phyloP scores from a whole-genome alignment of 805 yeast species.

The Jamesozyma rosinii region DNA sequence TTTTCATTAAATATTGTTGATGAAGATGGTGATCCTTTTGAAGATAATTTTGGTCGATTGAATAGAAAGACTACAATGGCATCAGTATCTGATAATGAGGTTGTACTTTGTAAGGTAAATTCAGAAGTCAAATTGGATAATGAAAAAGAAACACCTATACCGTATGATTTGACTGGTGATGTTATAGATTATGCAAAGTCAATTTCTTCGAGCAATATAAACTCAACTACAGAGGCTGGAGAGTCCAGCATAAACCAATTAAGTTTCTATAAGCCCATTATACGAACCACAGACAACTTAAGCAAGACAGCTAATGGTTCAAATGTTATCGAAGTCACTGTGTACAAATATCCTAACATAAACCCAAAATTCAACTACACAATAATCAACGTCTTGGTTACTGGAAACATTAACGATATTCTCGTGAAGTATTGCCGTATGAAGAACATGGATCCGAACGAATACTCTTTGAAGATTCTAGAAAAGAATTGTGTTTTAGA shows the following conservation, averaged over 20 bases:
- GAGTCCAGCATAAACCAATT: slow-evolving; percentile 24
- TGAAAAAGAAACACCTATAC: slow-evolving; percentile 46
- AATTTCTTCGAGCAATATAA: slow-evolving; percentile 1
- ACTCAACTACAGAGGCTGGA: slow-evolving; percentile 4
- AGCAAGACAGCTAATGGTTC: slow-evolving; percentile 19
- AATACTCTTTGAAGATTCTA: slow-evolving; percentile 30
- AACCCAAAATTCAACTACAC: slow-evolving; percentile 25
- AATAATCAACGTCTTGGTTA: slow-evolving; percentile 25
- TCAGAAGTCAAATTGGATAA: slow-evolving; percentile 41
- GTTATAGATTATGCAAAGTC: slow-evolving; percentile 6
- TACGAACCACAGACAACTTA: slow-evolving; percentile 17
- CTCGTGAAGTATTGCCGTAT: slow-evolving; percentile 30
- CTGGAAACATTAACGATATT: slow-evolving; percentile 32
- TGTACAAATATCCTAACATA: slow-evolving; percentile 30
- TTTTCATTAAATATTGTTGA: slow-evolving; percentile 61
- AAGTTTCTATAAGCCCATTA: slow-evolving; percentile 33
- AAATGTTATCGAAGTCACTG: slow-evolving; percentile 23
- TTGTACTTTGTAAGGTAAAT: slow-evolving; percentile 60
- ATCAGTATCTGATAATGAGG: slow-evolving; percentile 72
- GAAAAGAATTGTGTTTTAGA: slow-evolving; percentile 29
- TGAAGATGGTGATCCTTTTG: slow-evolving; percentile 89
- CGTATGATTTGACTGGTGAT: slow-evolving; percentile 25
- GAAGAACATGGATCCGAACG: slow-evolving; percentile 31
- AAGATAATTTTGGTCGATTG: slow-evolving; percentile 79
- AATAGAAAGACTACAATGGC: slow-evolving; percentile 57